Conservation (phyloP, 1,284 basidiomycete genomes). For the Gomphus bonarii region DNA sequence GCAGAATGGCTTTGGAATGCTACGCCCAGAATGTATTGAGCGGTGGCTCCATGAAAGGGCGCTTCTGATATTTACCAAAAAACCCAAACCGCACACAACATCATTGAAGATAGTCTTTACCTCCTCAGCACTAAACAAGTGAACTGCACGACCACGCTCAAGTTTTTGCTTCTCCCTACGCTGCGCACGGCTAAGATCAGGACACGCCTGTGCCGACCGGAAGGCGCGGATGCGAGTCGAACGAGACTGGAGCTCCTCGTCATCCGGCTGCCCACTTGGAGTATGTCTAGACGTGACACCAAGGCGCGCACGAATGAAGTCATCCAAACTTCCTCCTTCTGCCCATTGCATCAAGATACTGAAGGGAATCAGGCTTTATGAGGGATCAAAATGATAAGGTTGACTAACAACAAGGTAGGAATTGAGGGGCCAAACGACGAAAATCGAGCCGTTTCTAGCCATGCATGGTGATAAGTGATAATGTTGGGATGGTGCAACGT, state of each 20-base stretch:
- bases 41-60: neutral
- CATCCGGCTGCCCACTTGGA: slow-evolving; percentile 16
- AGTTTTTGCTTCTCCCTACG: slow-evolving; percentile 15
- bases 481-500: slow-evolving; percentile 86
- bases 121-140: slow-evolving; percentile 75
- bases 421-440: slow-evolving; percentile 78
- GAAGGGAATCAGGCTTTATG: neutral
- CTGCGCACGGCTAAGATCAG: slow-evolving; percentile 14
- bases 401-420: slow-evolving; percentile 63
- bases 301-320: slow-evolving; percentile 71
- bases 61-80: slow-evolving; percentile 50
- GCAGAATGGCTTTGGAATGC: slow-evolving; percentile 81
- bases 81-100: slow-evolving; percentile 68
- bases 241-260: slow-evolving; percentile 38
- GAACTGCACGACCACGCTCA: slow-evolving; percentile 53
- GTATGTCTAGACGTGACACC: slow-evolving; percentile 26
- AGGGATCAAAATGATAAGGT: slow-evolving; percentile 17
- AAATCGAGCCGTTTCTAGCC: slow-evolving; percentile 81
- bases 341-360: slow-evolving; percentile 93
- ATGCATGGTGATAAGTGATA: slow-evolving; percentile 90
- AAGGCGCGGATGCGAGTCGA: slow-evolving; percentile 68
- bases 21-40: slow-evolving; percentile 21
- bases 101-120: slow-evolving; percentile 68
- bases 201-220: slow-evolving; percentile 46
- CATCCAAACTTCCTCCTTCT: slow-evolving; percentile 75